These are phyloP conservation scores for Ashbya aceris DNA, from an alignment of 1,139 yeast species.

Conservation along the genomic window DNA sequence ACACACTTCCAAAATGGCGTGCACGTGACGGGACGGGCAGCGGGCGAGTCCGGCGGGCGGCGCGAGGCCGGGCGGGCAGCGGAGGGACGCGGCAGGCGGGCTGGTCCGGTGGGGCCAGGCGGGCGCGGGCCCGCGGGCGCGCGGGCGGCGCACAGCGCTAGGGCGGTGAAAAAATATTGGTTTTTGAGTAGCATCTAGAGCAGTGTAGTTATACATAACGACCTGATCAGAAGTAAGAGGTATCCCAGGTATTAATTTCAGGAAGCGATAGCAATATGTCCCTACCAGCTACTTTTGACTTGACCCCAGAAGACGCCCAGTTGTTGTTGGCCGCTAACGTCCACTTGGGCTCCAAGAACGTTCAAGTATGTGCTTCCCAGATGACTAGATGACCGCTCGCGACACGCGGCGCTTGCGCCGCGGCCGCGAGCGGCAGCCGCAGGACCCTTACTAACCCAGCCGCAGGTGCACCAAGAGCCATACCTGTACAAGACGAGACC, in stretches of 20 bases:
- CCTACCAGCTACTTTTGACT: slow-evolving; percentile 80
- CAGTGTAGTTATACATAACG: background rate
- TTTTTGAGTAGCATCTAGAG: background rate
- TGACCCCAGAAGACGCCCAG: slow-evolving; percentile 98
- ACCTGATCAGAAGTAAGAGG: slow-evolving; percentile 3
- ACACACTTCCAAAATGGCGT: no score
- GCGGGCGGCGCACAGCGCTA: background rate
- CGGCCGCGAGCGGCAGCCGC: background rate
- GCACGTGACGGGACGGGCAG: no score
- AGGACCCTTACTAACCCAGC: slow-evolving; percentile 33
- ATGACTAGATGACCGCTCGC: no score
- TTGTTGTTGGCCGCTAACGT: slow-evolving; percentile 99
- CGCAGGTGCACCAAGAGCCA: slow-evolving; percentile 95
- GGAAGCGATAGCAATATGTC: slow-evolving; percentile 45
- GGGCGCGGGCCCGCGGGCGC: no score
- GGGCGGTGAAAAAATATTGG: slow-evolving; percentile 1
- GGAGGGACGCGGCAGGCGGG: no score
- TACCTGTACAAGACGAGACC: slow-evolving; percentile 99
- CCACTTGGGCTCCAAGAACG: slow-evolving; percentile 99
- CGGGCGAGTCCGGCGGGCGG: no score
- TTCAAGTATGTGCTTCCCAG: slow-evolving; percentile 60
- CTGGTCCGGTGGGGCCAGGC: no score
- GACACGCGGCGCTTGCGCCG: no score
- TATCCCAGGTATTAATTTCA: slow-evolving; percentile 6
- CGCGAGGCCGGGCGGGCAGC: no score